A percentile compares a stretch with the other conserved stretches of the same genome.
Evolutionary conservation across 1,284 basidiomycete genomes (phyloP).

Genomic region (Puccinia triticina): DNA sequence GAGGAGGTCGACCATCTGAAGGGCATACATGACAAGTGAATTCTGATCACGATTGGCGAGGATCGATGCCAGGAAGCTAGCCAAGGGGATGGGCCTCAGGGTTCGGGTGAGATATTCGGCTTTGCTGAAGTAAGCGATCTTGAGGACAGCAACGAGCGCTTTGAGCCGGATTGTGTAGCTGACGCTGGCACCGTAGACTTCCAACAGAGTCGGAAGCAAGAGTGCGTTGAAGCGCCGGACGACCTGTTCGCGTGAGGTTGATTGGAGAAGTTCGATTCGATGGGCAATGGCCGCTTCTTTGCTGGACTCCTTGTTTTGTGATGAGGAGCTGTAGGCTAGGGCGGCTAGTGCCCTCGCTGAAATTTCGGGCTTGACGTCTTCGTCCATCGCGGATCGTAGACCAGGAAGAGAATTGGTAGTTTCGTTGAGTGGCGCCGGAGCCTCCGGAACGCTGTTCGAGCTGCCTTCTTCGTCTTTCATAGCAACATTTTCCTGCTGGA

Average conservation of each 20-base stretch:
- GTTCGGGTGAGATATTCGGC: constrained; percentile 73
- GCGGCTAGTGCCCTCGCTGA: constrained; percentile 25
- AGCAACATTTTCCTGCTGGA: constrained; percentile 41
- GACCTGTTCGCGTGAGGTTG: constrained; percentile 65
- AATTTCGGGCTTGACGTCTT: constrained; percentile 49
- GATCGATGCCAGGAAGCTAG: constrained; percentile 87
- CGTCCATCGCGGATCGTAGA: constrained; percentile 17
- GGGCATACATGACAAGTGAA: constrained; percentile 76
- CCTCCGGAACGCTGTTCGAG: constrained; percentile 33
- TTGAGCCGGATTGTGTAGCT: constrained; percentile 80
- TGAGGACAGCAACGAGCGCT: constrained; percentile 79
- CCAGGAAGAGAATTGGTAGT: background rate
- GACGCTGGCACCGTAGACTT: constrained; percentile 92
- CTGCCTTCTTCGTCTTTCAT: constrained; percentile 55
- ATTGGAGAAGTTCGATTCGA: constrained; percentile 68
- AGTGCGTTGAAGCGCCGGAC: constrained; percentile 79
- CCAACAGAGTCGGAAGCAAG: constrained; percentile 85
- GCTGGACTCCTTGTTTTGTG: constrained; percentile 20
- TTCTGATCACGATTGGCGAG: constrained; percentile 86
- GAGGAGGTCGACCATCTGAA: constrained; percentile 87
- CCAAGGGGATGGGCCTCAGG: constrained; percentile 82
- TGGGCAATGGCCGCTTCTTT: constrained; percentile 60
- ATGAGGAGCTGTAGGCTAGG: constrained; percentile 2
- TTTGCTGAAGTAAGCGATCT: constrained; percentile 84
- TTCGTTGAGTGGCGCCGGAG: constrained; percentile 27